A percentile compares a stretch with the other conserved stretches of the same genome.
Conservation (phyloP, 2,329 filamentous ascomycete genomes). For the Apiospora koreana region DNA sequence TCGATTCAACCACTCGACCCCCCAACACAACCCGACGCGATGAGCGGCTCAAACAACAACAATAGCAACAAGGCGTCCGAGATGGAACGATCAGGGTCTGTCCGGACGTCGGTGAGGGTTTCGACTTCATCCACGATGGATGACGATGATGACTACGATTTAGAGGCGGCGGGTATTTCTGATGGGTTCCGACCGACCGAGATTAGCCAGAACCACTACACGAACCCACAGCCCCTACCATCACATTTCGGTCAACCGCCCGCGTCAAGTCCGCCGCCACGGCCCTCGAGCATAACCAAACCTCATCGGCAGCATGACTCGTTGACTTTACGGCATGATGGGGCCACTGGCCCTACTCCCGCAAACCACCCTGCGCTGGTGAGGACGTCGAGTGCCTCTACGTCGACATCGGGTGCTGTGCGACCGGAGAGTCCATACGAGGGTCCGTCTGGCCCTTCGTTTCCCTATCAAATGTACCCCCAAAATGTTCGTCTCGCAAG, state of each 20-base stretch:
- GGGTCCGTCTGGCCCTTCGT: conserved; percentile 72
- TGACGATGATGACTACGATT: conserved; percentile 50
- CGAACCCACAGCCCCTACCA: conserved; percentile 20
- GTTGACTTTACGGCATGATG: conserved; percentile 54
- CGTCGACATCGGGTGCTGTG: conserved; percentile 30
- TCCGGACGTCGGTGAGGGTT: conserved; percentile 40
- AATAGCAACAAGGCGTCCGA: conserved; percentile 39
- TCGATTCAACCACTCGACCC: neutral
- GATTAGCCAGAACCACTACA: conserved; percentile 25
- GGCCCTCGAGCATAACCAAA: conserved; percentile 59
- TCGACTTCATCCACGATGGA: conserved; percentile 20
- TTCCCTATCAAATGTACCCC: conserved; percentile 83
- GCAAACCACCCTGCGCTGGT: conserved; percentile 22
- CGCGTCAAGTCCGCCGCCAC: conserved; percentile 25
- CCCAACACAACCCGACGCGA: neutral
- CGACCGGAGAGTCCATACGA: conserved; percentile 64
- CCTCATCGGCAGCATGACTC: conserved; percentile 50
- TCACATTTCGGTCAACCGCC: conserved; percentile 4
- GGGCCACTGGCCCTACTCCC: conserved; percentile 35
- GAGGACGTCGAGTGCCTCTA: conserved; percentile 35
- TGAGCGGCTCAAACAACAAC: conserved; percentile 18
- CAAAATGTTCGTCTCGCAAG: conserved; percentile 59
- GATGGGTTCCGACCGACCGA: conserved; percentile 33
- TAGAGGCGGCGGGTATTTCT: conserved; percentile 52
- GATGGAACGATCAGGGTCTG: conserved; percentile 44